A percentile compares a stretch with the other conserved stretches of the same genome.
Evolutionary conservation across 768 basidiomycete species (phyloP).

Genomic region (Coprinopsis marcescibilis): DNA sequence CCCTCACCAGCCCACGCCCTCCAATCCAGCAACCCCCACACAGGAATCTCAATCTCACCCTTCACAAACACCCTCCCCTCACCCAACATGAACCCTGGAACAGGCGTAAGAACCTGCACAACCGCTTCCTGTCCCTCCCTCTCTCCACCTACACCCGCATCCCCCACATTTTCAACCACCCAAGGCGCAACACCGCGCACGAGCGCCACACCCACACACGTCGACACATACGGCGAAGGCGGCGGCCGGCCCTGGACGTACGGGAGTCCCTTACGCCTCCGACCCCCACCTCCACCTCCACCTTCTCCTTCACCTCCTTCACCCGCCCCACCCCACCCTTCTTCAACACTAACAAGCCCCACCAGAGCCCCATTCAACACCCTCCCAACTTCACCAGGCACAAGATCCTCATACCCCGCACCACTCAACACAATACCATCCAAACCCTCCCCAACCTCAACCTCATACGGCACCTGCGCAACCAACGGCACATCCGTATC

Average conservation of each 20-base stretch:
- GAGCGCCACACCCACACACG: conserved; percentile 71
- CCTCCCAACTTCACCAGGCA: conserved; percentile 56
- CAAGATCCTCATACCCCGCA: conserved; percentile 74
- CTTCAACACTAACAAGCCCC: conserved; percentile 47
- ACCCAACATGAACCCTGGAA: conserved; percentile 45
- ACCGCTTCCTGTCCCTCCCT: conserved; percentile 13
- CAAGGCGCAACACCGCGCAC: conserved; percentile 47
- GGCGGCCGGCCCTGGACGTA: conserved; percentile 52
- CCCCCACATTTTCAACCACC: not conserved
- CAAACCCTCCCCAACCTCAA: conserved; percentile 51
- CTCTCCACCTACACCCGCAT: not conserved
- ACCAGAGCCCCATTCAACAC: conserved; percentile 82
- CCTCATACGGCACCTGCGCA: conserved; percentile 64
- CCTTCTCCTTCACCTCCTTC: not conserved
- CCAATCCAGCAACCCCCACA: conserved; percentile 85
- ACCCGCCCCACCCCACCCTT: not conserved
- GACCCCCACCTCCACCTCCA: not conserved
- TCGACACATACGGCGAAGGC: conserved; percentile 56
- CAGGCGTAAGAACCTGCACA: conserved; percentile 78
- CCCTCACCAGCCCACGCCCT: conserved; percentile 19
- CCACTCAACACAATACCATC: conserved; percentile 66
- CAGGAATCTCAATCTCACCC: conserved; percentile 83
- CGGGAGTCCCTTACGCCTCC: conserved; percentile 26
- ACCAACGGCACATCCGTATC: conserved; percentile 62
- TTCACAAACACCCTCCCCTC: conserved; percentile 57